These are phyloP conservation scores for Naegleria gruberi DNA, from an alignment of 208 protist species.

Conservation along the genomic window DNA sequence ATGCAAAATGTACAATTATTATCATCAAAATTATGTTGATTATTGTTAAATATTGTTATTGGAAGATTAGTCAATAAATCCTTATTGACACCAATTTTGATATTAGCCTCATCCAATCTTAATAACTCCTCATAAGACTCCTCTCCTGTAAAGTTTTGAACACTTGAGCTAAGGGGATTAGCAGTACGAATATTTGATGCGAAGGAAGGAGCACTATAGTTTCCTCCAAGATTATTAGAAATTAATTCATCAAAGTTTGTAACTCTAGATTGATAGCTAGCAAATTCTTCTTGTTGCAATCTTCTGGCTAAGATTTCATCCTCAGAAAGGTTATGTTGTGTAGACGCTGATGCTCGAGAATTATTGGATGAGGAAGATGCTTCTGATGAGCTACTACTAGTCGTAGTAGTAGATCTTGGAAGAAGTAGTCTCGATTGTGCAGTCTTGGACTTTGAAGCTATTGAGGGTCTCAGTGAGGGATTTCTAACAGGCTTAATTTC, in stretches of 20 bases:
- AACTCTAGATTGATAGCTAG: not conserved
- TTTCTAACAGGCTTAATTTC: not conserved
- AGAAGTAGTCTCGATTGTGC: no score
- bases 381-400: not conserved
- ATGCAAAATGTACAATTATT: slow-evolving; percentile 40
- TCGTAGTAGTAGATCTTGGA: not conserved
- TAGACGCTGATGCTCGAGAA: no score
- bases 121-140: not conserved
- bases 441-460: no score
- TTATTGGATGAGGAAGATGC: not conserved
- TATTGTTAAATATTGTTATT: not conserved
- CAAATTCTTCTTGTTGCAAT: not conserved
- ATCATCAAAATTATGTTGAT: not conserved
- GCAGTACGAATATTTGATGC: not conserved
- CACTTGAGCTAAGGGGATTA: no score
- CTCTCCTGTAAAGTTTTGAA: not conserved
- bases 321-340: not conserved
- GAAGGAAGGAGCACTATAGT: not conserved
- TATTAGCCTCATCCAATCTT: not conserved
- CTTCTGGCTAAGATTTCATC: not conserved
- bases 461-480: not conserved
- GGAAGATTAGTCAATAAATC: not conserved
- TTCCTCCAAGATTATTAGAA: not conserved
- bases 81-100: not conserved
- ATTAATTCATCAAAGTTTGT: not conserved